These are phyloP conservation scores for Ceratobasidium sp. DNA, from an alignment of 1,284 basidiomycete genomes.

Conservation along the genomic window DNA sequence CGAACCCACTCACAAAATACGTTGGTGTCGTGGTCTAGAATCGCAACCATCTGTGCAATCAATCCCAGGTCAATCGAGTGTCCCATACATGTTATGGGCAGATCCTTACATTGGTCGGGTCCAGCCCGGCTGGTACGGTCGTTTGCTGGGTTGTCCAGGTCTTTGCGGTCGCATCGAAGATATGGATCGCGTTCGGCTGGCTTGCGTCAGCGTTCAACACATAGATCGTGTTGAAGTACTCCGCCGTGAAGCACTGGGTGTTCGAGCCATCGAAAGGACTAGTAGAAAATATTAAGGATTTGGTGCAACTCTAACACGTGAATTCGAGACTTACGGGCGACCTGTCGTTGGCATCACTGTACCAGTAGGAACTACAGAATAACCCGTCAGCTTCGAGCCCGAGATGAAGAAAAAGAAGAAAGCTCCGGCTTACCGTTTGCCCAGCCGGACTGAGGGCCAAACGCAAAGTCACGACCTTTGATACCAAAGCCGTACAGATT, in stretches of 20 bases:
- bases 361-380: constrained; percentile 59
- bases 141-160: constrained; percentile 71
- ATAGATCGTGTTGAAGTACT: constrained; percentile 79
- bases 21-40: constrained; percentile 91
- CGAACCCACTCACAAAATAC: constrained; percentile 69
- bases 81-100: too few species aligned
- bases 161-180: constrained; percentile 70
- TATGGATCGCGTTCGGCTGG: constrained; percentile 71
- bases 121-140: constrained; percentile 61
- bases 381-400: constrained; percentile 41
- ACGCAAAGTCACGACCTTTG: constrained; percentile 77
- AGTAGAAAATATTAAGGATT: constrained; percentile 33
- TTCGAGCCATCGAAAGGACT: constrained; percentile 75
- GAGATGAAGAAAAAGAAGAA: constrained; percentile 14
- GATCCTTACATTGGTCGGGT: constrained; percentile 61
- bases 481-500: constrained; percentile 79
- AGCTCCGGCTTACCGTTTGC: constrained; percentile 60
- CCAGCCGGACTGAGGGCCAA: constrained; percentile 73
- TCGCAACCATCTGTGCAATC: constrained; percentile 57
- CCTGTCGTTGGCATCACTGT: constrained; percentile 72
- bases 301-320: constrained; percentile 1
- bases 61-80: background rate
- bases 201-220: constrained; percentile 77
- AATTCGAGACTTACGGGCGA: constrained; percentile 67
- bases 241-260: constrained; percentile 68